phyloP scores from a whole-genome alignment of 192 early-diverging fungal genomes.

The Coemansia sp. region DNA sequence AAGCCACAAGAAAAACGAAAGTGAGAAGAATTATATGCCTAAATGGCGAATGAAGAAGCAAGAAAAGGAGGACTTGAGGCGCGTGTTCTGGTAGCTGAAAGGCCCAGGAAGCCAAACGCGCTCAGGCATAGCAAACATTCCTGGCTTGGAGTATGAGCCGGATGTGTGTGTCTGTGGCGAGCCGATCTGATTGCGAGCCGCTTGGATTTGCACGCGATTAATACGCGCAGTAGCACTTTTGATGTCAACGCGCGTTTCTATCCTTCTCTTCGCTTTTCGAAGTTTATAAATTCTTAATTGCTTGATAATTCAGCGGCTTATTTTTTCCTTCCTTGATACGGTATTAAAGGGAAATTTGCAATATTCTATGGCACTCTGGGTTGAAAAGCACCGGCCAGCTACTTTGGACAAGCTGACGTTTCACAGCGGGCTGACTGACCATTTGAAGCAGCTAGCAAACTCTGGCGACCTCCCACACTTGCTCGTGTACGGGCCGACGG shows the following conservation, averaged over 20 bases:
- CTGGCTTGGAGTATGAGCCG: neutral
- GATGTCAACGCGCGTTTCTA: neutral
- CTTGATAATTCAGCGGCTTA: neutral
- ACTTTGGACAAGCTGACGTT: constrained; percentile 82
- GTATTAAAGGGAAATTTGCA: neutral
- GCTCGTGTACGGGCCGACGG: constrained; percentile 93
- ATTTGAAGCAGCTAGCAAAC: constrained; percentile 74
- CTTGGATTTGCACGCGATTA: neutral
- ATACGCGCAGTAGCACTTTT: neutral
- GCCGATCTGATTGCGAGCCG: constrained; percentile 6
- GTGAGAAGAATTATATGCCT: neutral
- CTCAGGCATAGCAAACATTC: constrained; percentile 5
- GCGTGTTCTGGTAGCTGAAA: neutral
- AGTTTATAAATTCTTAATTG: neutral
- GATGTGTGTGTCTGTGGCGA: neutral
- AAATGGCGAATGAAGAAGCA: neutral
- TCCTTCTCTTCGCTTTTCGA: neutral
- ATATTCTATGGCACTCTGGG: constrained; percentile 71
- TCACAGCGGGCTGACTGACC: constrained; percentile 72
- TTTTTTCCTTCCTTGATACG: neutral
- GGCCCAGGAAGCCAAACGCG: neutral
- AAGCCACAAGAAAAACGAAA: neutral
- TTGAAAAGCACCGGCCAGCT: constrained; percentile 91
- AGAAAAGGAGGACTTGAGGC: neutral
- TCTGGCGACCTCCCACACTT: constrained; percentile 92